These are phyloP conservation scores for Microbotryomycetes sp. DNA, from an alignment of 1,284 basidiomycete genomes.

Conservation along the genomic window DNA sequence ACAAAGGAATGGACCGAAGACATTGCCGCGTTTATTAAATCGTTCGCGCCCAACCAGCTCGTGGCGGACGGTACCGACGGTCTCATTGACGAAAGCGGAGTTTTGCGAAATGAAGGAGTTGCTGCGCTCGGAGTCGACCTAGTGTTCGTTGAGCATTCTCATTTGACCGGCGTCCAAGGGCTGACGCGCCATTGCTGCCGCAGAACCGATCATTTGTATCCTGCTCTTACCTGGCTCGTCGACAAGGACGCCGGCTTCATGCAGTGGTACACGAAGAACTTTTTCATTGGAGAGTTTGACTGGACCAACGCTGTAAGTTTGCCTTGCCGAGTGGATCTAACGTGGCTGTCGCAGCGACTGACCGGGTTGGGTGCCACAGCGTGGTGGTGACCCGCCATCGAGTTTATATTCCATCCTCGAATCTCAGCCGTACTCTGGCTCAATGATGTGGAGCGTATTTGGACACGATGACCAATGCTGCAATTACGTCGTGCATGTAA, in stretches of 20 bases:
- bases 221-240: constrained; percentile 28
- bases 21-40: constrained; percentile 39
- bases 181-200: neutral
- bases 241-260: constrained; percentile 23
- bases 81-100: constrained; percentile 16
- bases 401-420: constrained; percentile 25
- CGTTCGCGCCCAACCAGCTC: constrained; percentile 40
- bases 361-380: neutral
- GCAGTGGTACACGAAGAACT: constrained; percentile 16
- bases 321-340: neutral
- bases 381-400: constrained; percentile 20
- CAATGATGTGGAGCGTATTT: constrained; percentile 34
- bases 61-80: constrained; percentile 35
- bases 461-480: constrained; percentile 28
- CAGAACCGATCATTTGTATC: constrained; percentile 37
- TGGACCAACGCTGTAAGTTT: constrained; percentile 18
- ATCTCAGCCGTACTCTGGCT: constrained; percentile 10
- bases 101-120: constrained; percentile 18
- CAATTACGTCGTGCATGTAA: constrained; percentile 25
- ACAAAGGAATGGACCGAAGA: constrained; percentile 40
- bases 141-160: constrained; percentile 5
- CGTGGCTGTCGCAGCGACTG: neutral
- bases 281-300: constrained; percentile 34
- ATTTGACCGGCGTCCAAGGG: neutral
- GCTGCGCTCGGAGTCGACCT: constrained; percentile 15